Base-by-base conservation (phyloP, 371 early-diverging fungal species). In the Mortierella sp. region DNA sequence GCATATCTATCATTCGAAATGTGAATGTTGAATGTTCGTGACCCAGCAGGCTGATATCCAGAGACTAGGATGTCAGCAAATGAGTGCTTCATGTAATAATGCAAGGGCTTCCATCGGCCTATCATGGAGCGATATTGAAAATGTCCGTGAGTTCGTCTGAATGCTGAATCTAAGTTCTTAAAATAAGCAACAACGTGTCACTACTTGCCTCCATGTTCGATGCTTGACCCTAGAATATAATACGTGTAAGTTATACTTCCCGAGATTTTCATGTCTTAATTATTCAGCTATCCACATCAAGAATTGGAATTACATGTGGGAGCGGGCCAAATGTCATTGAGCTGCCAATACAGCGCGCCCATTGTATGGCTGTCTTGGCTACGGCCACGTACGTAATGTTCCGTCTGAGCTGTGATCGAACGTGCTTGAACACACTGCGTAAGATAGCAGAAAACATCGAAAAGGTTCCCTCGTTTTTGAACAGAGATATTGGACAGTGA, bases 261-360 rank as follows among this genome's bases (percentile, higher is more conserved):
- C 6, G 35, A 8, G 35, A 3, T 35, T 43, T 43, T 43, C 43
- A 43, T 43, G 16, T 43, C 11, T 10, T 43, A 43, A 61, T 3
- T 11, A 68, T 12, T 40, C 2, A 2, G n/a, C 18, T 30, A 5
- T 20, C n/a, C 37, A 8, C 22, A 18, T 14, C 11, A 59, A 54
- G 55, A 54, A 16, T 10, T 10, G 0, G n/a, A 26, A 54, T 51
- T 79, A 79, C 80, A 80, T 26, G 81, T 80, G 1, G 81, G 75
- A 26, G 68, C 75, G 0, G 81, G 81, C 81, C 81, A 80, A 0
- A 80, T 80, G n/a, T 80, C 81, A 45, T 80, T 80, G 18, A 75
- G 62, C 57, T 80, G 81, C 81, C 81, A 80, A 62, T 80, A 80
- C 24, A 80, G 70, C 3, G 81, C 75, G 1, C 81, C 81, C 81